These are phyloP conservation scores for Silybum marianum DNA, from an alignment of 129 eudicot genomes.

Conservation along the genomic window DNA sequence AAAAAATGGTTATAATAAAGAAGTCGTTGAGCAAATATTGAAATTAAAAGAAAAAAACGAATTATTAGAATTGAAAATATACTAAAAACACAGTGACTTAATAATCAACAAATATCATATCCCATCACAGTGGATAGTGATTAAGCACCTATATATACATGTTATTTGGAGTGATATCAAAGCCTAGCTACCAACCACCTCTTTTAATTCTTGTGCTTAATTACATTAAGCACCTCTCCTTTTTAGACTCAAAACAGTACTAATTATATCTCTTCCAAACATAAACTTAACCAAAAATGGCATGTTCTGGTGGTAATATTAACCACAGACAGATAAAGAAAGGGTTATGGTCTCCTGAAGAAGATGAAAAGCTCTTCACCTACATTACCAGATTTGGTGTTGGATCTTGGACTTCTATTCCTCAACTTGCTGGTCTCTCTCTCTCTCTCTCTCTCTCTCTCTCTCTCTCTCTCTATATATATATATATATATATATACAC, in stretches of 20 bases:
- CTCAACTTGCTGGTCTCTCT: constrained; percentile 56
- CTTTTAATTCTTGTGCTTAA: not conserved
- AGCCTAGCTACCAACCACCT: not conserved
- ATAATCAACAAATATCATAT: not conserved
- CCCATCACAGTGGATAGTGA: not conserved
- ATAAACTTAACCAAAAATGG: not conserved
- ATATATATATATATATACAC: not conserved
- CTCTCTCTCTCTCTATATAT: not conserved
- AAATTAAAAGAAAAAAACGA: too few relatives aligned
- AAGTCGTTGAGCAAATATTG: too few relatives aligned
- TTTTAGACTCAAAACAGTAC: not conserved
- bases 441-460: not conserved
- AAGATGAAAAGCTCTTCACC: constrained; percentile 68
- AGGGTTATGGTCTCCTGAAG: constrained; percentile 81
- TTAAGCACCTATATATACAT: not conserved
- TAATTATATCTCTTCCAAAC: not conserved
- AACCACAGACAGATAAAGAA: constrained; percentile 63
- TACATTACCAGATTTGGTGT: constrained; percentile 63
- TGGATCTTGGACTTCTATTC: constrained; percentile 80
- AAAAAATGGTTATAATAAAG: too few relatives aligned
- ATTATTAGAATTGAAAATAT: too few relatives aligned
- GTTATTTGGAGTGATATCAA: not conserved
- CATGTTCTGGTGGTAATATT: not conserved
- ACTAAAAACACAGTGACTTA: too few relatives aligned
- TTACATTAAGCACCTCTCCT: not conserved